Conservation (phyloP, 2,329 filamentous ascomycete species). For the Fusarium sp. region DNA sequence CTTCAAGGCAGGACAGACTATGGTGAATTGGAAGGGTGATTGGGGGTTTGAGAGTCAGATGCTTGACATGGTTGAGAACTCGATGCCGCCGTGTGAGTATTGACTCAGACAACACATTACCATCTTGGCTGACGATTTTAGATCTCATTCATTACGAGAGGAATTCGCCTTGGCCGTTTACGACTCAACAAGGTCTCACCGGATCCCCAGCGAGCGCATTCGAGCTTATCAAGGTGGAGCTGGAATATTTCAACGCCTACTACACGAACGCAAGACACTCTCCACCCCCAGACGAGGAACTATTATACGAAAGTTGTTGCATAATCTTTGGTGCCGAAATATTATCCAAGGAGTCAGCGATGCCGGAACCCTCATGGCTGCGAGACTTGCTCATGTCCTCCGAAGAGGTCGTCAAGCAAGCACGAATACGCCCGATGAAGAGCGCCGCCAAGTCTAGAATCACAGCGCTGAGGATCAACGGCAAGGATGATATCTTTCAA, state of each 20-base stretch:
- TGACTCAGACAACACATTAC: background rate
- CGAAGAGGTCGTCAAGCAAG: constrained; percentile 21
- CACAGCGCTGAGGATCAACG: constrained; percentile 35
- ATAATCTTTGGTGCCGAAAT: constrained; percentile 43
- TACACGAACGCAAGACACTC: constrained; percentile 19
- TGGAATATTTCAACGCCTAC: constrained; percentile 41
- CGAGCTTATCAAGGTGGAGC: constrained; percentile 49
- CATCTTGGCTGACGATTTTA: background rate
- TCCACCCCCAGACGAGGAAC: constrained; percentile 25
- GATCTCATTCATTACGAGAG: constrained; percentile 55
- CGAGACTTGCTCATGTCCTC: constrained; percentile 40
- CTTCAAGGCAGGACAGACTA: constrained; percentile 45
- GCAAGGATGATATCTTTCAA: constrained; percentile 39
- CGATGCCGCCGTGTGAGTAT: constrained; percentile 51
- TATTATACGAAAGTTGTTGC: constrained; percentile 40
- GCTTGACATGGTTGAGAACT: constrained; percentile 52
- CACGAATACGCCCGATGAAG: constrained; percentile 35
- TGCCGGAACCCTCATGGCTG: constrained; percentile 30
- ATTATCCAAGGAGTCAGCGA: background rate
- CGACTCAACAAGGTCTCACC: constrained; percentile 27
- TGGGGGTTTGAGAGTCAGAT: constrained; percentile 49
- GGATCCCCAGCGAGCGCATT: constrained; percentile 44
- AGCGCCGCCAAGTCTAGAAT: constrained; percentile 24
- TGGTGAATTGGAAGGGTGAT: background rate
- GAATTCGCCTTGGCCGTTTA: constrained; percentile 49